Evolutionary conservation across 2,329 filamentous ascomycete species (phyloP).

Genomic region (Berkeleyomyces basicola): DNA sequence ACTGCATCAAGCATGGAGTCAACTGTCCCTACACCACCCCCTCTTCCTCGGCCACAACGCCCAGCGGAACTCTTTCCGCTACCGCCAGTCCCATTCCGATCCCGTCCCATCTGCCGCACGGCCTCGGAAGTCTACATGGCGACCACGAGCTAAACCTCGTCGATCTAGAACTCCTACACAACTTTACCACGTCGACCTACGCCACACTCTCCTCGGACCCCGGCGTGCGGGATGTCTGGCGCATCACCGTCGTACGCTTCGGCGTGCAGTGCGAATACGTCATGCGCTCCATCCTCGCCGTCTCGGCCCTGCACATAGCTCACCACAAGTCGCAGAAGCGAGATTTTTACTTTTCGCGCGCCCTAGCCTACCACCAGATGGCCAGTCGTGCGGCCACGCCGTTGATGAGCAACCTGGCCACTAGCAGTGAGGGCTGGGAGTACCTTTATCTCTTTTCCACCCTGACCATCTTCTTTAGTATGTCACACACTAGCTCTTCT

Average conservation of each 20-base stretch:
- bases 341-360: constrained; percentile 13
- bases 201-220: constrained; percentile 27
- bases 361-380: constrained; percentile 19
- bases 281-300: constrained; percentile 31
- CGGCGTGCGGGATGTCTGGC: constrained; percentile 28
- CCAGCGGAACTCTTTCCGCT: not conserved
- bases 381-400: constrained; percentile 19
- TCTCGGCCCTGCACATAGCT: constrained; percentile 33
- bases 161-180: constrained; percentile 36
- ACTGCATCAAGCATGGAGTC: constrained; percentile 19
- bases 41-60: constrained; percentile 12
- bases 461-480: constrained; percentile 21
- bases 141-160: constrained; percentile 21
- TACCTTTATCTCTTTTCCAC: constrained; percentile 19
- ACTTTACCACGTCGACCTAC: constrained; percentile 33
- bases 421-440: constrained; percentile 16
- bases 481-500: constrained; percentile 1
- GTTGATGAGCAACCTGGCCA: constrained; percentile 17
- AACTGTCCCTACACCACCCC: constrained; percentile 14
- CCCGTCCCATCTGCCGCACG: not conserved
- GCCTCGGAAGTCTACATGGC: constrained; percentile 3
- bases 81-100: not conserved
- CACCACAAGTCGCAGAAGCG: constrained; percentile 10
- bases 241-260: constrained; percentile 29
- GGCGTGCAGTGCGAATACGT: constrained; percentile 31